Evolutionary conservation across 1,284 basidiomycete species (phyloP), one percentile per base, ranked within the genome.

Genomic region (Ceratobasidium sp.): DNA sequence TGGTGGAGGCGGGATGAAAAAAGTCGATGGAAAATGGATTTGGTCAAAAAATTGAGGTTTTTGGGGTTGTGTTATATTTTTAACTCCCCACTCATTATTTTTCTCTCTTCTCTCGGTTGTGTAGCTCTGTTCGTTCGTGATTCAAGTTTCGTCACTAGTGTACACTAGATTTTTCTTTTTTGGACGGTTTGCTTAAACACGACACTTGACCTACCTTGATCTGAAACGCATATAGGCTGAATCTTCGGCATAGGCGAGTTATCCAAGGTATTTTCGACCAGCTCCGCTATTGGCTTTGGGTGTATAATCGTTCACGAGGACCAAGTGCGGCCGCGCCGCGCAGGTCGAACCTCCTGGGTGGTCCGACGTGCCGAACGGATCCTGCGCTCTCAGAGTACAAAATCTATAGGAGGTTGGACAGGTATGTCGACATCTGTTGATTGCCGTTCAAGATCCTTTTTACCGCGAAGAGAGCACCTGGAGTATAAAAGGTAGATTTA

Each of bases 11-110:
- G 86, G 87, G 78, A 94, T 94, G 93, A 90, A 91, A 85, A 89
- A 87, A 82, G 86, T 93, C 23, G 92, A 90, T 51, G 93, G 91
- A 83, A 90, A 89, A 82, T 93, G 92, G 93, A 85, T 92, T 79
- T 94, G 79, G 69, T 46, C 69, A 18, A 58, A 56, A 56, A 58
- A 58, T 33, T 72, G 44, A 67, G 63, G 7, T 63, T 9, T 46
- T 20, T 6, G 13, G 33, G 26, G 4, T 18, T 13, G 18, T 18
- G 60, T 61, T 18, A 4, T 20, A 23, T 9, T 12, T 40, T 18
- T 58, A 12, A 61, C 26, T 10, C 23, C 63, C 15, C 63, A 23
- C 39, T 64, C 63, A 6, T 20, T n/a, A 6, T 64, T 15, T 10
- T 28, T 44, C 20, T 64, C 33, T 67, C n/a, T 26, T 46, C 33